Base-by-base conservation (phyloP, 805 yeast genomes). In the Wickerhamomyces xylosicus region DNA sequence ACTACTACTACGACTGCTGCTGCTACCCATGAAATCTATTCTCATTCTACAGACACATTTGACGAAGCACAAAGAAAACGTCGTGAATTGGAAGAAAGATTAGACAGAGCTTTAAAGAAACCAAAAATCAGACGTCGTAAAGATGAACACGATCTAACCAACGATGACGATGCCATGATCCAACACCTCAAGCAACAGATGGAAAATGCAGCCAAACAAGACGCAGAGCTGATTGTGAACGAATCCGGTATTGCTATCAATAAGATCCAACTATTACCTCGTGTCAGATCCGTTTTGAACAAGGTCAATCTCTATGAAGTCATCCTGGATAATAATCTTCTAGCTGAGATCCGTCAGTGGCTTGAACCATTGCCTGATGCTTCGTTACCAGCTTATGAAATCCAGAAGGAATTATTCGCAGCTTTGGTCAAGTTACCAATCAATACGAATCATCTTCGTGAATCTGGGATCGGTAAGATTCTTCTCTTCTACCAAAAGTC, bases 361-460 rank as follows among this genome's bases (percentile, higher is more conserved):
- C 69, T 92, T 41, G 99, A 92, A 61, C 99, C 99, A 22, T 70
- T 92, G 51, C 98, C 98, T 3, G 97, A 94, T 67, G 95, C 94
- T 35, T 85, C 96, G 10, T 70, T 92, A 62, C 99, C 99, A n/a
- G 89, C 95, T 1, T 92, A 83, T 63, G 95, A 87, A 59, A 90
- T 92, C 47, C 98, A 92, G 59, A 85, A 82, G 58, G 89, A 83
- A 40, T 63, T 92, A 50, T 84, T 92, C 49, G 66, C 67, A 16
- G 82, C 95, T 29, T 64, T 92, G 41, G 69, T 73, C 25, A 72
- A 77, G 40, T 69, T 92, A 43, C 98, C 97, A 18, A 87, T 92
- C 56, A 90, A 90, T 64, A 90, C 97, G 3, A 92, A 86, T 54
- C 98, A 92, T 63, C 66, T 92, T 43, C 79, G 95, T 48, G 98